Percentiles rank a stretch among this genome's conserved stretches.
These are phyloP conservation scores for Trichomonas vaginalis DNA, from an alignment of 208 protist genomes.

Conservation along the genomic window DNA sequence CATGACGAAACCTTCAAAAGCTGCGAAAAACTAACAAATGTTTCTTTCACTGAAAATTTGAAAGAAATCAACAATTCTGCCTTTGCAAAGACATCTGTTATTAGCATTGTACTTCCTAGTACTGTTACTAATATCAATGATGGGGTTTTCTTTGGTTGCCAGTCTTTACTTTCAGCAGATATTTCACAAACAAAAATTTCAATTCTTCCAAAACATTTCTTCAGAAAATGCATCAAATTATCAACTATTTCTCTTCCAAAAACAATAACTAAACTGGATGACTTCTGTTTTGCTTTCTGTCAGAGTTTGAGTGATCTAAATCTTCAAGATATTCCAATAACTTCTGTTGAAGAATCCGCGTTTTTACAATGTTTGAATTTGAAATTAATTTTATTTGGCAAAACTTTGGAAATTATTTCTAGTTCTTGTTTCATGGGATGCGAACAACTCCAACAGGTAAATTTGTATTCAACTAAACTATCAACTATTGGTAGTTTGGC, in stretches of 20 bases:
- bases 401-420: neutral
- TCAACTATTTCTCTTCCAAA: neutral
- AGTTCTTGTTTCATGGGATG: neutral
- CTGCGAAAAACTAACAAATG: neutral
- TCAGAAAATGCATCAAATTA: neutral
- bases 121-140: neutral
- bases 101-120: neutral
- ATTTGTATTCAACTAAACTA: neutral
- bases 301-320: neutral
- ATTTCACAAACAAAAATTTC: neutral
- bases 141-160: neutral
- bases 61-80: neutral
- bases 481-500: neutral
- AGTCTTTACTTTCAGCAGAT: neutral
- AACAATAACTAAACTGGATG: neutral
- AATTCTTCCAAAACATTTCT: neutral
- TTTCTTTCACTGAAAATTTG: neutral
- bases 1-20: neutral
- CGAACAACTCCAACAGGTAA: neutral
- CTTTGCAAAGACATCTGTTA: neutral
- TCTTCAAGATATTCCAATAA: neutral
- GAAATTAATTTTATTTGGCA: neutral
- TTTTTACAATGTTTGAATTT: neutral
- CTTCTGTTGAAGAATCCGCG: neutral
- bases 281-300: neutral